phyloP scores from a whole-genome alignment of 1,139 yeast genomes.

The Yamadazyma membranifaciens region DNA sequence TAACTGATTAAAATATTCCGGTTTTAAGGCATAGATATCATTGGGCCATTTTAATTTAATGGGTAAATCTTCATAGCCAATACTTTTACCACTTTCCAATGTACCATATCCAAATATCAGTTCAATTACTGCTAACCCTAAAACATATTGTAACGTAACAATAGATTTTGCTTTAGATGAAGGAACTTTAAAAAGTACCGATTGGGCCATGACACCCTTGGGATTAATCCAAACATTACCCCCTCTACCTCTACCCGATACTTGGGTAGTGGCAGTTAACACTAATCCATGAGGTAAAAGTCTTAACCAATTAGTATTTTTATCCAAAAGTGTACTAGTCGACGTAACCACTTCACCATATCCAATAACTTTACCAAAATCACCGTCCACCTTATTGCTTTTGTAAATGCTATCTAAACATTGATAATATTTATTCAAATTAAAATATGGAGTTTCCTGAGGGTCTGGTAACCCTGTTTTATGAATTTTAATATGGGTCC shows the following conservation, averaged over 20 bases:
- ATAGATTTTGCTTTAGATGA: slow-evolving; percentile 34
- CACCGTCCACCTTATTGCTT: slow-evolving; percentile 22
- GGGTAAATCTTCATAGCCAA: slow-evolving; percentile 73
- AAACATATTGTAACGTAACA: slow-evolving; percentile 83
- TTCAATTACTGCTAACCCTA: slow-evolving; percentile 80
- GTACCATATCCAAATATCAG: slow-evolving; percentile 67
- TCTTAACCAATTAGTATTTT: slow-evolving; percentile 58
- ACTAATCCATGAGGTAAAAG: slow-evolving; percentile 70
- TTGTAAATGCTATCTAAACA: slow-evolving; percentile 33
- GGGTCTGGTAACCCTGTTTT: slow-evolving; percentile 37
- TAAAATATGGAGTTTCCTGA: slow-evolving; percentile 68
- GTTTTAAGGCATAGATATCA: slow-evolving; percentile 76
- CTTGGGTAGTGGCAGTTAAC: slow-evolving; percentile 78
- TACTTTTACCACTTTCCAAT: slow-evolving; percentile 32
- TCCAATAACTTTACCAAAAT: slow-evolving; percentile 61
- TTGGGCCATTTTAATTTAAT: slow-evolving; percentile 95
- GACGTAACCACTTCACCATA: slow-evolving; percentile 92
- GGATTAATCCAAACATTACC: slow-evolving; percentile 97
- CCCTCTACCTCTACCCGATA: slow-evolving; percentile 91
- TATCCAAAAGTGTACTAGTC: slow-evolving; percentile 75
- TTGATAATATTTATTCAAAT: slow-evolving; percentile 55
- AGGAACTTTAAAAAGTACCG: slow-evolving; percentile 63
- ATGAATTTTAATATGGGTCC: slow-evolving; percentile 25
- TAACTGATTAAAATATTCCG: slow-evolving; percentile 45
- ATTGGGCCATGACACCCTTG: slow-evolving; percentile 82